phyloP scores from a whole-genome alignment of 352 stramenopile species.

The Phytopythium mirpurense region DNA sequence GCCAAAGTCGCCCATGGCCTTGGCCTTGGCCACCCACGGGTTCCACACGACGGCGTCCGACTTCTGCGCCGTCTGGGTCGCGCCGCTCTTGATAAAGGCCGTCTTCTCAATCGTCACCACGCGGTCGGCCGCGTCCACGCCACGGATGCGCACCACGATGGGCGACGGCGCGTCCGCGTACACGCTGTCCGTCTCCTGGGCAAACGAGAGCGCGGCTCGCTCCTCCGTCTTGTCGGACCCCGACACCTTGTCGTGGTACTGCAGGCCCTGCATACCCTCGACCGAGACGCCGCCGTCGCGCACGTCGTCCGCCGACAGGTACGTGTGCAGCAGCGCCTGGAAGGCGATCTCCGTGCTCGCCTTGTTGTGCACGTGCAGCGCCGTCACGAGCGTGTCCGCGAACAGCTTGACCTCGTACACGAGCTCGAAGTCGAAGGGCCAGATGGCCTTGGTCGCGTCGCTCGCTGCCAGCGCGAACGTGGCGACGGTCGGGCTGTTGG shows the following conservation, averaged over 20 bases:
- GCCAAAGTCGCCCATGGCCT: conserved; percentile 92
- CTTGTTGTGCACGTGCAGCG: conserved; percentile 90
- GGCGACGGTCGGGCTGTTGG: conserved; percentile 40
- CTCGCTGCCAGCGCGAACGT: conserved; percentile 53
- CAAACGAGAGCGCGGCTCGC: conserved; percentile 55
- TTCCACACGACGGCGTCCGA: conserved; percentile 93
- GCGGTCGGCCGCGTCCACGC: conserved; percentile 35
- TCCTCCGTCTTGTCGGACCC: conserved; percentile 50
- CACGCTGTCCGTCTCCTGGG: conserved; percentile 86
- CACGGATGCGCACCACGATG: conserved; percentile 65
- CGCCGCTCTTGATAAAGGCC: conserved; percentile 46
- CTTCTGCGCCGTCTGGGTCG: conserved; percentile 20
- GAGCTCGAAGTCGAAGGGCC: conserved; percentile 75
- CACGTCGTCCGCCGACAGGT: conserved; percentile 85
- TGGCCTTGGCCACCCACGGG: conserved; percentile 91
- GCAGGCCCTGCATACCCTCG: conserved; percentile 81
- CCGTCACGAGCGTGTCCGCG: conserved; percentile 73
- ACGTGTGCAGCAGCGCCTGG: conserved; percentile 94
- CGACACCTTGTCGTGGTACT: conserved; percentile 89
- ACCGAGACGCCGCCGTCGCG: conserved; percentile 55
- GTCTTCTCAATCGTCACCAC: conserved; percentile 75
- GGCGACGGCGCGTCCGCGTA: conserved; percentile 68
- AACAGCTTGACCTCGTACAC: conserved; percentile 88
- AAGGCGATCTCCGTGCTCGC: conserved; percentile 82
- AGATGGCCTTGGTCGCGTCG: conserved; percentile 48